A percentile compares a stretch with the other conserved stretches of the same genome.
Evolutionary conservation across 2,329 filamentous ascomycete species (phyloP).

Genomic region (Diaporthe sp.): DNA sequence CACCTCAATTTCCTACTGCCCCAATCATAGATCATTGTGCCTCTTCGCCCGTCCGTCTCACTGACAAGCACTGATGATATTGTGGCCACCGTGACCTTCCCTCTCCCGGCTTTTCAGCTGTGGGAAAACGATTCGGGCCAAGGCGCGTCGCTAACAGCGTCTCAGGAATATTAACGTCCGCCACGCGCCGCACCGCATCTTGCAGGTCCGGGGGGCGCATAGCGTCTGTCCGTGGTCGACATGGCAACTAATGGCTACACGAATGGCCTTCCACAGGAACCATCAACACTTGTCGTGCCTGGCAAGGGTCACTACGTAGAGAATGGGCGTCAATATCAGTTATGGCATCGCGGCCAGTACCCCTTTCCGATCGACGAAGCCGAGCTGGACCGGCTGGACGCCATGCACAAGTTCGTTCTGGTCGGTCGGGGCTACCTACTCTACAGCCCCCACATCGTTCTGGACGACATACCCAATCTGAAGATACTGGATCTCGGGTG

Average conservation of each 20-base stretch:
- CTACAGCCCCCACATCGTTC: constrained; percentile 30
- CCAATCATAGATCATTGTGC: not conserved
- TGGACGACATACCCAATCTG: constrained; percentile 20
- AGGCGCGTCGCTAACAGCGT: constrained; percentile 23
- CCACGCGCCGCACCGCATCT: not conserved
- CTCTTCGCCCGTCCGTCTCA: not conserved
- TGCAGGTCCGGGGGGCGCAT: not conserved
- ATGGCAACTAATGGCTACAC: constrained; percentile 37
- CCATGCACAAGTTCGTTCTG: constrained; percentile 71
- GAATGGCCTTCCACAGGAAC: constrained; percentile 3
- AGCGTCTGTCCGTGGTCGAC: constrained; percentile 7
- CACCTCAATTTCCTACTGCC: not conserved
- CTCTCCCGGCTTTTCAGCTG: constrained; percentile 15
- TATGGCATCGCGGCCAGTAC: constrained; percentile 68
- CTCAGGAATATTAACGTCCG: constrained; percentile 19
- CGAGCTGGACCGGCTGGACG: constrained; percentile 73
- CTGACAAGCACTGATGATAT: constrained; percentile 16
- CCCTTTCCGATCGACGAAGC: constrained; percentile 71
- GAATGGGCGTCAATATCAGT: constrained; percentile 69
- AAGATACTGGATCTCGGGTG: constrained; percentile 78
- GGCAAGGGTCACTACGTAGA: constrained; percentile 49
- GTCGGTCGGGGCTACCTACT: constrained; percentile 57
- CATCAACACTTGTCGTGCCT: not conserved
- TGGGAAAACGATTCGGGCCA: not conserved
- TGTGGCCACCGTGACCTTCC: constrained; percentile 5